A percentile compares a stretch with the other conserved stretches of the same genome.
Evolutionary conservation across 352 stramenopile genomes (phyloP).

Genomic region (Stramenopiles sp.): DNA sequence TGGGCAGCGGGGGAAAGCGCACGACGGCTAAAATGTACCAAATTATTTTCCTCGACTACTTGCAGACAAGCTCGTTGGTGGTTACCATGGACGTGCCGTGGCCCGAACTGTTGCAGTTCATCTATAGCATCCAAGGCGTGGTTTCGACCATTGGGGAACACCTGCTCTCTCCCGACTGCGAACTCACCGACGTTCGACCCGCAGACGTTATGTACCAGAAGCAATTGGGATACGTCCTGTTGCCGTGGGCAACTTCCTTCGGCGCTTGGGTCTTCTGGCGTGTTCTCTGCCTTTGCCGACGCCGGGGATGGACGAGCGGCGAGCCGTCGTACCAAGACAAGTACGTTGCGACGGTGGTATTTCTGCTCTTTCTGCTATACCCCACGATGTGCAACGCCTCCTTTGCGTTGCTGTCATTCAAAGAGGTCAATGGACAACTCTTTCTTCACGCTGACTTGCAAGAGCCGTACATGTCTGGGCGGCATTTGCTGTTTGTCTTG

Average conservation of each 20-base stretch:
- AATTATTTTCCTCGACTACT: not conserved
- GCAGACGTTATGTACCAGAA: not conserved
- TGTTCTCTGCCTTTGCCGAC: not conserved
- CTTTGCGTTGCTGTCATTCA: not conserved
- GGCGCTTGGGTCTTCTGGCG: not conserved
- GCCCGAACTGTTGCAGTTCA: not conserved
- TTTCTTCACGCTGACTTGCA: not conserved
- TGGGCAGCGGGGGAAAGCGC: not conserved
- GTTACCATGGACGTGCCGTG: not conserved
- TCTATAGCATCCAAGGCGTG: not conserved
- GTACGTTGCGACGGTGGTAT: not conserved
- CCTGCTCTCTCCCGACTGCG: not conserved
- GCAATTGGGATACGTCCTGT: not conserved
- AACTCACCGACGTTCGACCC: not conserved
- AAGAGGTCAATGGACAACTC: not conserved
- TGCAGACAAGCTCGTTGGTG: not conserved
- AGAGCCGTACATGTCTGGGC: not conserved
- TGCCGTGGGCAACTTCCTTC: not conserved
- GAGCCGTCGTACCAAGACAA: not conserved
- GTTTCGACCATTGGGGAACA: not conserved
- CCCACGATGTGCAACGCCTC: not conserved
- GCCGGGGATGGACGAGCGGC: not conserved
- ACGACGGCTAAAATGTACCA: not conserved
- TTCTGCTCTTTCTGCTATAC: not conserved
- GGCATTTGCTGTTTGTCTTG: not conserved